A percentile compares a stretch with the other conserved stretches of the same genome.
phyloP scores from a whole-genome alignment of 345 rosid species.

The Odontarrhena argentea region DNA sequence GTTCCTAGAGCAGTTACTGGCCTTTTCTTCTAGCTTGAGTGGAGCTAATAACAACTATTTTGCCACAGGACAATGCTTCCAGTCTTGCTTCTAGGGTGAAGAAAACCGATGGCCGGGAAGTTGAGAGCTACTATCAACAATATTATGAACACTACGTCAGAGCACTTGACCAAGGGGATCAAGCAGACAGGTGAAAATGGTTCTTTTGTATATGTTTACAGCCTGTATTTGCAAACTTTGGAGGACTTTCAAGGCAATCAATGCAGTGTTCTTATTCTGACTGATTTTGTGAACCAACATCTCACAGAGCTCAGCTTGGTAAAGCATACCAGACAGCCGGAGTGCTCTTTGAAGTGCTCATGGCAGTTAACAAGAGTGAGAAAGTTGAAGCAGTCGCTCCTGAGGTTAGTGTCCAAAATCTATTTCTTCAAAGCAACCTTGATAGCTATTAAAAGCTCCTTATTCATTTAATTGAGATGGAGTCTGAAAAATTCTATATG shows the following conservation, averaged over 20 bases:
- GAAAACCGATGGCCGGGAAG: conserved; percentile 96
- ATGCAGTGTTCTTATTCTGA: conserved; percentile 30
- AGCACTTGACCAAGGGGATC: conserved; percentile 93
- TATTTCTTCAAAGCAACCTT: conserved; percentile 18
- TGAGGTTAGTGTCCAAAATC: conserved; percentile 59
- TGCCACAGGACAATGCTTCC: conserved; percentile 77
- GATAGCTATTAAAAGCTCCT: not conserved
- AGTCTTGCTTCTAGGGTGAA: conserved; percentile 93
- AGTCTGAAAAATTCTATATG: conserved; percentile 23
- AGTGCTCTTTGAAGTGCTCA: conserved; percentile 95
- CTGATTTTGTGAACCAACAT: conserved; percentile 22
- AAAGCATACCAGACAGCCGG: conserved; percentile 99
- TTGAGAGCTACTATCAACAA: conserved; percentile 88
- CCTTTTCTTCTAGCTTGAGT: conserved; percentile 16
- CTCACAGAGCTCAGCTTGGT: conserved; percentile 93
- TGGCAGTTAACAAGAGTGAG: conserved; percentile 96
- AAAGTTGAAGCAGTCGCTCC: conserved; percentile 99
- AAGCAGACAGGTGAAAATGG: conserved; percentile 78
- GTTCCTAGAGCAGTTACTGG: conserved; percentile 4
- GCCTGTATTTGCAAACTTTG: not conserved
- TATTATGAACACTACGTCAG: conserved; percentile 89
- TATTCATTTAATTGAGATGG: conserved; percentile 13
- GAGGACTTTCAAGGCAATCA: not conserved
- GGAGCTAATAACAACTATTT: conserved; percentile 4
- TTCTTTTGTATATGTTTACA: not conserved